These are phyloP conservation scores for Prosopis cineraria DNA, from an alignment of 306 rosid genomes.

Conservation along the genomic window DNA sequence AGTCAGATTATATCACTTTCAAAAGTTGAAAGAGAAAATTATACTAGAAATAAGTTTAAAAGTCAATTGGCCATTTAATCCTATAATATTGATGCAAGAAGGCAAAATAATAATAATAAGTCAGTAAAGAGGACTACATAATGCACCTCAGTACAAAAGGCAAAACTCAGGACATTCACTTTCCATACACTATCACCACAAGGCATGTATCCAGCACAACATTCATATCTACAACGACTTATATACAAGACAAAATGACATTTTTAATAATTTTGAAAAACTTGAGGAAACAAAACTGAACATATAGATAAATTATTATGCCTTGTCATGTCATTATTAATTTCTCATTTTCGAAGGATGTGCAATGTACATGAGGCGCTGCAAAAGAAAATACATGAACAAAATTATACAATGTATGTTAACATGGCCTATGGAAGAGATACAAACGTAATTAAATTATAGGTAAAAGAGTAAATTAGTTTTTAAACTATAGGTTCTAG, in stretches of 20 bases:
- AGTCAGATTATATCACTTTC: no score
- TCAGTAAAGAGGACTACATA: constrained; percentile 1
- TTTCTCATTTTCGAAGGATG: constrained; percentile 85
- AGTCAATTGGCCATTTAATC: no score
- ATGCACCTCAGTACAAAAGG: constrained; percentile 77
- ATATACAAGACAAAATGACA: not conserved
- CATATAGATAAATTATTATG: constrained; percentile 34
- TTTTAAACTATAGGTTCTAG: no score
- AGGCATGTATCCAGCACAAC: constrained; percentile 98
- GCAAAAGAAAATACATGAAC: not conserved
- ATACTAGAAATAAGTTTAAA: no score
- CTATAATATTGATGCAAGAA: no score
- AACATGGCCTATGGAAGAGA: no score
- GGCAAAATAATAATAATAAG: no score
- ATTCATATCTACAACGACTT: constrained; percentile 65
- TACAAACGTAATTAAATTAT: no score
- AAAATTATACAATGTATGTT: not conserved
- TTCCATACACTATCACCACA: constrained; percentile 59
- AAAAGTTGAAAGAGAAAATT: no score
- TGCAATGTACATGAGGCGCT: constrained; percentile 85
- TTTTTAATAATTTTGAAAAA: constrained; percentile 1
- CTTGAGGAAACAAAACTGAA: constrained; percentile 9
- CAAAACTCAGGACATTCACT: constrained; percentile 88
- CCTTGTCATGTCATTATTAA: constrained; percentile 90
- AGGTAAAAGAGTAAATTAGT: no score